Base-by-base conservation (phyloP, 495 filamentous ascomycete genomes). In the Cryomyces minteri region DNA sequence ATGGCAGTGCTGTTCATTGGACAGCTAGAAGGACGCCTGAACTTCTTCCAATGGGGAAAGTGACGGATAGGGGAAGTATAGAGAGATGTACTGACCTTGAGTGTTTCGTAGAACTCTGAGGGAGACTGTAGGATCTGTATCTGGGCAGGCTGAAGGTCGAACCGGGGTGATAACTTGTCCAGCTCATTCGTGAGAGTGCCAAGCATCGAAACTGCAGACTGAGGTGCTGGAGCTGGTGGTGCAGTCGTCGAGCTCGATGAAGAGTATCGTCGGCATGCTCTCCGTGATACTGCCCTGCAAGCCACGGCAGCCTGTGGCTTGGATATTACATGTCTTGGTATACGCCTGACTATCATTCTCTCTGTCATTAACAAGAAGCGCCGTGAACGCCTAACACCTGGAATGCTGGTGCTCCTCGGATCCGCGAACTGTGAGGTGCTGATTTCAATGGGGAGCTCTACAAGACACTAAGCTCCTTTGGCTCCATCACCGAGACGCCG, bases 111-210 rank as follows among this genome's bases (percentile, higher is more conserved):
- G 62, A 99, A 99, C 46, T 83, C 80, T 18, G 65, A 61, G 4
- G 90, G 92, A 1, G 79, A 77, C 47, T 77, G 73, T 10, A 99
- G 53, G 34, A 99, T 81, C 10, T 71, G 65, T 40, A 99, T 78
- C 51, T 84, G 72, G n/a, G 80, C 79, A 6, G 85, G 83, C 5
- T 74, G 65, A 47, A 99, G 70, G 55, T 84, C 81, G 55, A 99
- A 94, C 33, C 83, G 77, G 18, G 90, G 90, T 6, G 86, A 81
- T 48, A 96, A 79, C 51, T 72, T 80, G 58, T 96, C 92, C 37
- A 98, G 67, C 56, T 99, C 88, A 33, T 67, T 69, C 9, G 74
- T 82, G 29, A 98, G 78, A 8, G 74, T 70, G 14, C 71, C 74
- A 32, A 86, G 59, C 62, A 77, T 68, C 30, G 66, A 62, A 31